Evolutionary conservation across 305 asterid species (phyloP).

Genomic region (Fraxinus baroniana): DNA sequence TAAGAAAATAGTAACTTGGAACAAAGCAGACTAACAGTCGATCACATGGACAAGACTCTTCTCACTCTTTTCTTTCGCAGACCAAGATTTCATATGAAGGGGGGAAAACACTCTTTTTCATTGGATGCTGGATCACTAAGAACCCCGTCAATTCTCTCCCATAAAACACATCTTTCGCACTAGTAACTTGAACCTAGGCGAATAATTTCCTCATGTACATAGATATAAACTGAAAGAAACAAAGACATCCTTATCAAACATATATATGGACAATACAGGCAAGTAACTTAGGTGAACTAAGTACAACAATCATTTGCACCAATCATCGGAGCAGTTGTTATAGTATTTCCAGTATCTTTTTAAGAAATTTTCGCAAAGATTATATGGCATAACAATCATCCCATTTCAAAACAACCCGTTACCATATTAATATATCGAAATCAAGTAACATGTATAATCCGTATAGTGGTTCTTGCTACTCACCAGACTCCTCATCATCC

Average conservation of each 20-base stretch:
- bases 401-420: background rate
- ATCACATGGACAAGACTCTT: background rate
- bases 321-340: background rate
- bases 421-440: background rate
- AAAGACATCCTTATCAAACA: background rate
- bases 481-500: constrained; percentile 89
- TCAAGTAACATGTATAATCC: background rate
- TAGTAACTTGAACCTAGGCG: background rate
- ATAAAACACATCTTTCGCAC: background rate
- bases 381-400: background rate
- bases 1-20: background rate
- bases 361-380: background rate
- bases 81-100: background rate
- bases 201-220: background rate
- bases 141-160: background rate
- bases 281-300: background rate
- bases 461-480: constrained; percentile 21
- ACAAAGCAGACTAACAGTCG: background rate
- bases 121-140: background rate
- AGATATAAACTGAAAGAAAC: background rate
- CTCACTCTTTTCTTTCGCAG: background rate
- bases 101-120: background rate
- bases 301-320: background rate
- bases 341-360: background rate
- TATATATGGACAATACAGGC: background rate